Base-by-base conservation (phyloP, 139 green algal species). In the Chlorokybus atmophyticus region DNA sequence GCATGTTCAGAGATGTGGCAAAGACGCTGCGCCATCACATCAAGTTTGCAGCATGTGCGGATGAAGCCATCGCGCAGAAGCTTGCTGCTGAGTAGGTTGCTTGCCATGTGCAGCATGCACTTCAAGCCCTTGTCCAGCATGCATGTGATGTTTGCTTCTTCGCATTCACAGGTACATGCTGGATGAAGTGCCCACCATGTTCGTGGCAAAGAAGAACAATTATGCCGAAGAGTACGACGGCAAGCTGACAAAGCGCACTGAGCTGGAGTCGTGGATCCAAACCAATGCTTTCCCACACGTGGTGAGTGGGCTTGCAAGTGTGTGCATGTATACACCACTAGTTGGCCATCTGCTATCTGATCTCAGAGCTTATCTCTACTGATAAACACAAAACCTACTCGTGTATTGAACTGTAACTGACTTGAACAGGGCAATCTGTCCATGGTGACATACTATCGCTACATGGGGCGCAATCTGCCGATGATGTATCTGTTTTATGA, bases 341-440 rank as follows among this genome's bases (percentile, higher is more conserved):
- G n/a, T n/a, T n/a, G n/a, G n/a, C n/a, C n/a, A n/a, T n/a, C n/a
- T n/a, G n/a, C n/a, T n/a, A n/a, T n/a, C n/a, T n/a, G n/a, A n/a
- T n/a, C n/a, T n/a, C n/a, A n/a, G n/a, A n/a, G n/a, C n/a, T n/a
- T n/a, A n/a, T n/a, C n/a, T n/a, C n/a, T n/a, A n/a, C n/a, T n/a
- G n/a, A n/a, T n/a, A n/a, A n/a, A n/a, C n/a, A n/a, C n/a, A n/a
- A n/a, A n/a, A n/a, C n/a, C n/a, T n/a, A n/a, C n/a, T n/a, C n/a
- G n/a, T n/a, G n/a, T n/a, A n/a, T n/a, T n/a, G n/a, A n/a, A n/a
- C n/a, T n/a, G n/a, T n/a, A n/a, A n/a, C n/a, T n/a, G n/a, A n/a
- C n/a, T n/a, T n/a, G n/a, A n/a, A n/a, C n/a, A n/a, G n/a, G 60
- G 60, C 52, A 68, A 68, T 19, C 54, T 63, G 19, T 55, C 25